Base-by-base conservation (phyloP, 1,284 basidiomycete genomes). In the Pterulicium gracile region DNA sequence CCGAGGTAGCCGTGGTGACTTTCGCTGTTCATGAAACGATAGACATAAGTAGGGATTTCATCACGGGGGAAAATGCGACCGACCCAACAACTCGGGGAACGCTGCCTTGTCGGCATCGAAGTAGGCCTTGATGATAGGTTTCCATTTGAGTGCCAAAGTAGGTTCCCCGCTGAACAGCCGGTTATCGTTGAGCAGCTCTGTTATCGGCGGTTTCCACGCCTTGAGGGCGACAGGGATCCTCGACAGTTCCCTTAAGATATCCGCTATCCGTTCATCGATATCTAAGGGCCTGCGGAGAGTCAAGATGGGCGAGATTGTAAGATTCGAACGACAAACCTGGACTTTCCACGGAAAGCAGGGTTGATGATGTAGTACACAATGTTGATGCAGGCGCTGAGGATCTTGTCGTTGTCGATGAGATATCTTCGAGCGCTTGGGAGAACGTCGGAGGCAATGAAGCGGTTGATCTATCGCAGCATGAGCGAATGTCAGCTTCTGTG, bases 71-170 rank as follows among this genome's bases (percentile, higher is more conserved):
- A 27, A 3, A 24, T 46, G 14, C 12, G 19, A 60, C 69, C 51
- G 57, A 89, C 90, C 72, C 17, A 97, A 70, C 3, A 97, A 67
- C 52, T 99, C 95, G 1, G 76, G 64, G 50, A 98, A 77, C 0
- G 88, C 80, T 27, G 89, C 80, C 65, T 88, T 95, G 61, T 99
- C 96, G 2, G 79, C 73, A 53, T 88, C 84, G 59, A 95, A 86
- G 43, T 96, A 62, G 3, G 83, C 72, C 53, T 81, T 84, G 42
- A 98, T 69, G 47, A 98, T 77, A 0, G 79, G 72, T 54, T 77
- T 78, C 91, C 94, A 99, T 47, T 71, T 70, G 17, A 64, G 57
- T 7, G 79, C 80, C 24, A 68, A 68, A 21, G 67, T 66, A 22
- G 76, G 69, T 47, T 67, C 71, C 50, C 76, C 81, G 54, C 82